Evolutionary conservation across 805 yeast genomes (phyloP).

Genomic region (Ogataea ramenticola): DNA sequence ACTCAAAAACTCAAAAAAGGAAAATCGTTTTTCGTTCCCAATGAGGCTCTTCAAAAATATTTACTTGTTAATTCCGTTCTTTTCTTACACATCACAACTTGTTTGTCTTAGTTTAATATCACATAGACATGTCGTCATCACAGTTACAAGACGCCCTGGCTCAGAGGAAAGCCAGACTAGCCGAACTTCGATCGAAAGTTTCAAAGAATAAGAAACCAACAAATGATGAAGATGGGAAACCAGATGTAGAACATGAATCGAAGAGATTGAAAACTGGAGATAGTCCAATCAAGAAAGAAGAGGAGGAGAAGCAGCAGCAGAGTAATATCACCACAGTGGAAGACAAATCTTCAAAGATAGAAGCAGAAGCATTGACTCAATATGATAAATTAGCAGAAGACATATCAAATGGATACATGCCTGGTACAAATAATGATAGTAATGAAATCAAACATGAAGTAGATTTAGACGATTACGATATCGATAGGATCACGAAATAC

Average conservation of each 20-base stretch:
- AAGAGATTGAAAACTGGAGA: background rate
- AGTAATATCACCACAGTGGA: background rate
- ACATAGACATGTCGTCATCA: background rate
- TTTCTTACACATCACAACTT: no score
- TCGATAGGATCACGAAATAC: background rate
- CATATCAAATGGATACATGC: background rate
- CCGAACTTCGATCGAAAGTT: background rate
- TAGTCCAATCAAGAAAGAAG: no score
- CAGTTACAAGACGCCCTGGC: background rate
- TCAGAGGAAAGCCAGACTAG: background rate
- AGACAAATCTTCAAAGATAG: background rate
- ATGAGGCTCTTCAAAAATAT: no score
- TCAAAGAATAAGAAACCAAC: background rate
- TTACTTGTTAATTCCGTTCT: no score
- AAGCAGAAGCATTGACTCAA: conserved; percentile 1
- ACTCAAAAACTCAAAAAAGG: no score
- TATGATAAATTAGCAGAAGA: conserved; percentile 2
- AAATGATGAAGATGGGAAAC: background rate
- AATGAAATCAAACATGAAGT: background rate
- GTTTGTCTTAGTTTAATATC: no score
- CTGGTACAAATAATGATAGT: background rate
- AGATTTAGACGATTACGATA: background rate
- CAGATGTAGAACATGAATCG: background rate
- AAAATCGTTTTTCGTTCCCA: no score
- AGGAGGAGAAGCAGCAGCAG: no score